A percentile compares a stretch with the other conserved stretches of the same genome.
These are phyloP conservation scores for Alternaria sp. DNA, from an alignment of 2,329 filamentous ascomycete genomes.

Conservation along the genomic window DNA sequence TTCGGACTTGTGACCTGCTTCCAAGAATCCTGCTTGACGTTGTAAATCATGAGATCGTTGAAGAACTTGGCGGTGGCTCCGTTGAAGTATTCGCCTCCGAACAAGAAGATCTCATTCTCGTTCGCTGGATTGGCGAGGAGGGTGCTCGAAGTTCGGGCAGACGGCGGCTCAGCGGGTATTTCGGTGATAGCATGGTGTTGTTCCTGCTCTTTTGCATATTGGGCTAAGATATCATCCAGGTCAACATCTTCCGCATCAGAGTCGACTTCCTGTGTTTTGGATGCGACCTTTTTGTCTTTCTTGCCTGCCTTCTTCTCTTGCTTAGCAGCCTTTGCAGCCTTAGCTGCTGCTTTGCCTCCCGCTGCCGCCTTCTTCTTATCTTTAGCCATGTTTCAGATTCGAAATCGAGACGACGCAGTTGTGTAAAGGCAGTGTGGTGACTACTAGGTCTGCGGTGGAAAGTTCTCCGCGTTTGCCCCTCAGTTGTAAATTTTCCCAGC, in stretches of 20 bases:
- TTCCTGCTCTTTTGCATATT: conserved; percentile 90
- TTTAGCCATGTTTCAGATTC: conserved; percentile 54
- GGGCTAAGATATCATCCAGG: conserved; percentile 88
- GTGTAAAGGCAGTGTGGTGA: background rate
- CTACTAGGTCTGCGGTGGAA: background rate
- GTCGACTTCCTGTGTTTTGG: conserved; percentile 74
- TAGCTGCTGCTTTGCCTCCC: conserved; percentile 54
- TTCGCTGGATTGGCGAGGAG: conserved; percentile 86
- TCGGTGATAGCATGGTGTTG: conserved; percentile 95
- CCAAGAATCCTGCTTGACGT: conserved; percentile 89
- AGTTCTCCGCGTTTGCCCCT: conserved; percentile 20
- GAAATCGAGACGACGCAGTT: background rate
- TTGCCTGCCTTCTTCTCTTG: conserved; percentile 80
- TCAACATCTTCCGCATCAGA: conserved; percentile 93
- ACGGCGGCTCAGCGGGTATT: conserved; percentile 72
- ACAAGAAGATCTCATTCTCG: conserved; percentile 85
- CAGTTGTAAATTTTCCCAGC: conserved; percentile 26
- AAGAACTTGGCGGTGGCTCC: conserved; percentile 79
- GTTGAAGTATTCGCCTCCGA: conserved; percentile 96
- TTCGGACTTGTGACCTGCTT: conserved; percentile 89
- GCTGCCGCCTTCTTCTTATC: conserved; percentile 60
- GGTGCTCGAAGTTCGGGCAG: conserved; percentile 78
- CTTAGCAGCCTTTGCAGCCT: conserved; percentile 68
- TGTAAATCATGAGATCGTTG: conserved; percentile 71
- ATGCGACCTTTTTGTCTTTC: conserved; percentile 80